Evolutionary conservation across 106 monocot species (phyloP).

Genomic region (Dendrobium officinale): DNA sequence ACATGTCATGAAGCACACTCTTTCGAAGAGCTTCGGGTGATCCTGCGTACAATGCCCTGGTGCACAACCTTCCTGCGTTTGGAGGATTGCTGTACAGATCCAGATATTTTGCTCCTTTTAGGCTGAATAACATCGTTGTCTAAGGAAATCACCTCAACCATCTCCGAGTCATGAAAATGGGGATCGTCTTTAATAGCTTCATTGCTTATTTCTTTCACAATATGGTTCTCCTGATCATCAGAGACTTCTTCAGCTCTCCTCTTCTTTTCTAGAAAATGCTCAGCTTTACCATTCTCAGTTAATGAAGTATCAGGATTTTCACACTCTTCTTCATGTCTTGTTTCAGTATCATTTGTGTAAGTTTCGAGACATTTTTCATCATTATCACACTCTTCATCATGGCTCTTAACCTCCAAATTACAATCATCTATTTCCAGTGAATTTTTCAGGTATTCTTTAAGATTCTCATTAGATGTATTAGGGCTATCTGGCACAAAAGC

Average conservation of each 20-base stretch:
- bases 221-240: background rate
- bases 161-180: background rate
- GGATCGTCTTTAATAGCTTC: background rate
- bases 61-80: background rate
- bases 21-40: constrained; percentile 4
- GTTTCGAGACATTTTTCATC: background rate
- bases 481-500: background rate
- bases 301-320: background rate
- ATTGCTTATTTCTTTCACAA: background rate
- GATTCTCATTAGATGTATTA: background rate
- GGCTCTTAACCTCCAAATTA: background rate
- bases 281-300: background rate
- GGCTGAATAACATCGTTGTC: background rate
- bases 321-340: background rate
- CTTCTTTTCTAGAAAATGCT: background rate
- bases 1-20: background rate
- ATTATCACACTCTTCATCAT: background rate
- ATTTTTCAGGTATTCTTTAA: background rate
- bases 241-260: background rate
- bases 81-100: background rate
- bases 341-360: background rate
- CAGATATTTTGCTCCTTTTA: background rate
- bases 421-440: background rate
- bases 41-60: background rate
- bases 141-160: background rate